Conservation (phyloP, 2,329 filamentous ascomycete genomes). For the Alternaria ethzedia region DNA sequence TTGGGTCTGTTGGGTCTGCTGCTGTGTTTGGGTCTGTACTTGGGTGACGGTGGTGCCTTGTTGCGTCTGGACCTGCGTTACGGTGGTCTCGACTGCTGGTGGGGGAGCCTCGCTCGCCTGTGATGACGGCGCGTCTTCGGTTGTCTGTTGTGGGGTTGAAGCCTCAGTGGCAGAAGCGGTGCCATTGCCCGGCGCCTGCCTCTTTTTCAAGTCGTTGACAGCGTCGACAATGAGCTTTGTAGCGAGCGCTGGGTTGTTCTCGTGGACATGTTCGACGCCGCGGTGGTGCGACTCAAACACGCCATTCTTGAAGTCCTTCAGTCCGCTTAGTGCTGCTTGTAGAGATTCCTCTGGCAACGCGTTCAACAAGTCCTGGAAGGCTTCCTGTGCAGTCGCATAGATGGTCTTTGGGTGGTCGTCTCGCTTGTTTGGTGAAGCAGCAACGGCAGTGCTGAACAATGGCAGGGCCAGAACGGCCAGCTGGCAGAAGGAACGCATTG, state of each 20-base stretch:
- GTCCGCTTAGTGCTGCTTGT: slow-evolving; percentile 69
- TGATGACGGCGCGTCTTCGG: slow-evolving; percentile 10
- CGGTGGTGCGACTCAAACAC: slow-evolving; percentile 69
- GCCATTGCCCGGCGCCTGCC: slow-evolving; percentile 44
- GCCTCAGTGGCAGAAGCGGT: slow-evolving; percentile 17
- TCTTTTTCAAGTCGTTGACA: slow-evolving; percentile 56
- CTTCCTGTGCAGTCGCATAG: slow-evolving; percentile 46
- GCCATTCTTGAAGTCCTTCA: slow-evolving; percentile 70
- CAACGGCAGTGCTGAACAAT: slow-evolving; percentile 31
- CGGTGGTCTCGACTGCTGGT: slow-evolving; percentile 5
- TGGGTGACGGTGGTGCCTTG: not conserved
- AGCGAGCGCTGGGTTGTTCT: slow-evolving; percentile 66
- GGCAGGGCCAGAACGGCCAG: slow-evolving; percentile 42
- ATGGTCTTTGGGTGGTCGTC: slow-evolving; percentile 19
- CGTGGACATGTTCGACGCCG: slow-evolving; percentile 68
- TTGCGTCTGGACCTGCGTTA: slow-evolving; percentile 1
- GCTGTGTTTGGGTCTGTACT: not conserved
- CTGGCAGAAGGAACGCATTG: slow-evolving; percentile 41
- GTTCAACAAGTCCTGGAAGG: slow-evolving; percentile 63
- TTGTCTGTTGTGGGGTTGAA: slow-evolving; percentile 4
- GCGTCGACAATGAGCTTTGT: slow-evolving; percentile 69
- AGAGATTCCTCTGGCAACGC: slow-evolving; percentile 66
- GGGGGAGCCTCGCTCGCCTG: slow-evolving; percentile 6
- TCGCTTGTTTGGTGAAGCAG: slow-evolving; percentile 26
- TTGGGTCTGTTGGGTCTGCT: slow-evolving; percentile 1